These are phyloP conservation scores for Cutaneotrichosporon sp. DNA, from an alignment of 1,284 basidiomycete species.

Conservation along the genomic window DNA sequence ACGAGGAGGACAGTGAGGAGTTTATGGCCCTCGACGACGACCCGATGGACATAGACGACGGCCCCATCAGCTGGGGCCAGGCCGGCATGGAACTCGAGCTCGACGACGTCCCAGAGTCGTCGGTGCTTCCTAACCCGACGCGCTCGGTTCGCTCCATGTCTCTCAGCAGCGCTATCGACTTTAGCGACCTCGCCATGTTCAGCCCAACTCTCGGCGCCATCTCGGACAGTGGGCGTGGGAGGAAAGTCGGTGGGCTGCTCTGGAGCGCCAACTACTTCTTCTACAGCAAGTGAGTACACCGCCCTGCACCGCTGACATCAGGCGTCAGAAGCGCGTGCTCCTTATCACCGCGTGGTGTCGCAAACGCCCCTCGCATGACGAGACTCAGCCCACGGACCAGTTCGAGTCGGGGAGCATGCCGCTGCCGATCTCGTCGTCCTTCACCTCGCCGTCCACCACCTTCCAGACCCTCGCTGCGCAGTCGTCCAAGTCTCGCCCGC, in stretches of 20 bases:
- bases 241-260: constrained; percentile 71
- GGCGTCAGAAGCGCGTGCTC: constrained; percentile 77
- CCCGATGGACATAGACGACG: constrained; percentile 42
- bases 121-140: constrained; percentile 10
- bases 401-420: constrained; percentile 30
- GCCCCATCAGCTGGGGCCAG: constrained; percentile 33
- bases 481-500: constrained; percentile 19
- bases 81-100: constrained; percentile 38
- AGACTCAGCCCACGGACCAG: constrained; percentile 19
- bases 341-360: constrained; percentile 95
- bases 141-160: constrained; percentile 5
- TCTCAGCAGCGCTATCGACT: constrained; percentile 49
- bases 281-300: constrained; percentile 72
- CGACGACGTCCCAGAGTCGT: constrained; percentile 23
- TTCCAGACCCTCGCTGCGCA: constrained; percentile 16
- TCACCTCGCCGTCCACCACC: constrained; percentile 27
- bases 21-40: constrained; percentile 29
- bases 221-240: constrained; percentile 57
- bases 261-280: constrained; percentile 99
- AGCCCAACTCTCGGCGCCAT: constrained; percentile 21
- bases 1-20: constrained; percentile 47
- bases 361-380: constrained; percentile 52
- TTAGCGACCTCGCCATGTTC: constrained; percentile 18
- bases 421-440: constrained; percentile 38
- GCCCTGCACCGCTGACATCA: constrained; percentile 13